These are phyloP conservation scores for Geotrichum cucujoidarum DNA, from an alignment of 1,139 yeast genomes.

Conservation along the genomic window DNA sequence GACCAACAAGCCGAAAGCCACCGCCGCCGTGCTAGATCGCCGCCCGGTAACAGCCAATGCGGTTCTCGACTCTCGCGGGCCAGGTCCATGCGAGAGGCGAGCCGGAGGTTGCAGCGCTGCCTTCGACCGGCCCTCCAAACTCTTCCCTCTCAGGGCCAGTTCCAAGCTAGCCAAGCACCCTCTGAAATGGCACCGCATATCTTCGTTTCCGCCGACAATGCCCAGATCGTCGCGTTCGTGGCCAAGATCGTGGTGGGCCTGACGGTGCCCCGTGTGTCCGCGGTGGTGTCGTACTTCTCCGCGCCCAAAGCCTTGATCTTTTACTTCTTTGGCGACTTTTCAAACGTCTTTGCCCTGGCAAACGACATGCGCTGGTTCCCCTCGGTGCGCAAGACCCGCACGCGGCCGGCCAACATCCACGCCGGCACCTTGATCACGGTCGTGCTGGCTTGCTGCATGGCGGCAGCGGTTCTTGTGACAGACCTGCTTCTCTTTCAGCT, in stretches of 20 bases:
- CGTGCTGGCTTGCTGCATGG: neutral
- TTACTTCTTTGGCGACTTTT: constrained; percentile 5
- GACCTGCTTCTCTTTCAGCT: constrained; percentile 6
- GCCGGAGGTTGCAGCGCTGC: too few relatives aligned
- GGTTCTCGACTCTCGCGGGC: too few relatives aligned
- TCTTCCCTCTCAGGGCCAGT: too few relatives aligned
- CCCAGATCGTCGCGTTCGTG: constrained; percentile 5
- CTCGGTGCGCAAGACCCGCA: neutral
- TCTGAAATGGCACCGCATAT: neutral
- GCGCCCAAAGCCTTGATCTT: constrained; percentile 6
- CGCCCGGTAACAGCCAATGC: too few relatives aligned
- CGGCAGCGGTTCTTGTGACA: neutral
- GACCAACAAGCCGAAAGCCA: too few relatives aligned
- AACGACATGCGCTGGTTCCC: constrained; percentile 3
- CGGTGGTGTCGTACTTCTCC: neutral
- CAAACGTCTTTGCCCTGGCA: neutral
- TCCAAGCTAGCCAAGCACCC: too few relatives aligned
- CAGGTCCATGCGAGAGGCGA: too few relatives aligned
- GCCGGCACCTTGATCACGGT: neutral
- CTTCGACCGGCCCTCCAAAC: too few relatives aligned
- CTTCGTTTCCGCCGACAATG: constrained; percentile 4
- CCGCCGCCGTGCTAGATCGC: too few relatives aligned
- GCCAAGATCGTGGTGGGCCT: constrained; percentile 4
- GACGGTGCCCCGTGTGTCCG: neutral
- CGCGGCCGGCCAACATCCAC: neutral